phyloP scores from a whole-genome alignment of 257 asterid genomes.

The Primulina huaijiensis region DNA sequence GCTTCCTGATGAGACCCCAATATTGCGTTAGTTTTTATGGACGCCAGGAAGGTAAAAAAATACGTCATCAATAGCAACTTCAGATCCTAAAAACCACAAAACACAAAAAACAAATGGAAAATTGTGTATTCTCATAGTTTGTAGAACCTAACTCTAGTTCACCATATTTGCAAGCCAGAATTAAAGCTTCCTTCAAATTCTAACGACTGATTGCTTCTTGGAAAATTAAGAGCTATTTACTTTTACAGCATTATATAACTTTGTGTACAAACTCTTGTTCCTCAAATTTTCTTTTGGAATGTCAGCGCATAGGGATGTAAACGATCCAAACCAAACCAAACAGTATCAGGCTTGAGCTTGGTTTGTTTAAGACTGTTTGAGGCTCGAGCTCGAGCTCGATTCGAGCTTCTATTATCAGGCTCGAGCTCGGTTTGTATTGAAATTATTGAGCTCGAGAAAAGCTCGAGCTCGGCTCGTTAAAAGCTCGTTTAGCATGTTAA shows the following conservation, averaged over 20 bases:
- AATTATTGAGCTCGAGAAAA: too few relatives aligned
- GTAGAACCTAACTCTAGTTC: background rate
- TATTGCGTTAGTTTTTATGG: conserved; percentile 20
- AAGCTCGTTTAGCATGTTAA: too few relatives aligned
- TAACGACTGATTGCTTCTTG: background rate
- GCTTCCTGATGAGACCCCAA: conserved; percentile 57
- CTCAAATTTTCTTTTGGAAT: background rate
- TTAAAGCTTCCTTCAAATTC: background rate
- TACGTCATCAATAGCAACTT: background rate
- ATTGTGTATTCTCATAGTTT: background rate
- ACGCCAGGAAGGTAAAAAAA: background rate
- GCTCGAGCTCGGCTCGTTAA: too few relatives aligned
- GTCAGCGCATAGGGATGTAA: too few relatives aligned
- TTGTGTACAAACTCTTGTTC: background rate
- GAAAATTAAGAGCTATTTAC: background rate
- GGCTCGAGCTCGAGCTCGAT: too few relatives aligned
- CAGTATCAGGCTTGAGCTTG: too few relatives aligned
- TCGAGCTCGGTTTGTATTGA: too few relatives aligned
- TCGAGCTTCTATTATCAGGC: too few relatives aligned
- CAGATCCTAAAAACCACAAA: background rate
- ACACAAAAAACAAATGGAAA: background rate
- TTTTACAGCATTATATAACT: background rate
- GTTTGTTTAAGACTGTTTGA: too few relatives aligned
- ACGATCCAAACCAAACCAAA: too few relatives aligned
- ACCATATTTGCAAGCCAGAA: background rate